Evolutionary conservation across 2,329 filamentous ascomycete species (phyloP), one percentile per base, ranked within the genome.

Genomic region (Verticillium dahliae): DNA sequence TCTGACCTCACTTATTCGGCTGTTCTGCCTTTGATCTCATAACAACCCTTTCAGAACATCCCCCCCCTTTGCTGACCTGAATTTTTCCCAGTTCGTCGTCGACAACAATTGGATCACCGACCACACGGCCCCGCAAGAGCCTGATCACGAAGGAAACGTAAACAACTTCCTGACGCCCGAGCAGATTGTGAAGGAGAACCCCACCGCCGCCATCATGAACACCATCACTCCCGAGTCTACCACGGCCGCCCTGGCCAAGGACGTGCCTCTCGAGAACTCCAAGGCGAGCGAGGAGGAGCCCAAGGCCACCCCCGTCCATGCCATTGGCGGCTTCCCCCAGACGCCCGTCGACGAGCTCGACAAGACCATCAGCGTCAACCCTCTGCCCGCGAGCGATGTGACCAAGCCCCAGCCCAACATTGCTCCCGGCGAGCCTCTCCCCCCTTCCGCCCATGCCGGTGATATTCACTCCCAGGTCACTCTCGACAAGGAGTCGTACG

Each of bases 91-190:
- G 94, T 99, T 97, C 75, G 90, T 99, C 69, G 94, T 97, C 67
- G 92, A 99, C 83, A 91, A 90, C 68, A 85, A 85, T 69, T 99
- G 95, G 95, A 87, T 87, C 58, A 90, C 88, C 74, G 93, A 97
- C 76, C 86, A 88, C 69, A 86, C 87, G 62, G 90, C 88, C 52
- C 90, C 90, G 63, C 88, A 90, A 77, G 93, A 97, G 78, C 85
- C 86, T 71, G 94, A 97, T 81, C 83, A 85, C 67, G 82, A 87
- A 70, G 90, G 90, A 70, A 97, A 94, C 83, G 81, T 92, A 70
- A 98, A 98, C 84, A 98, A 98, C 85, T 87, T 97, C 66, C 84
- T 99, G 62, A 84, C 85, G 50, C 86, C 90, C 62, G 85, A 92
- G 65, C 84, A 91, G 71, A 89, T 97, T 60, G 68, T 75, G 63